phyloP scores from a whole-genome alignment of 208 protist genomes.

The Acanthamoeba divionensis region DNA sequence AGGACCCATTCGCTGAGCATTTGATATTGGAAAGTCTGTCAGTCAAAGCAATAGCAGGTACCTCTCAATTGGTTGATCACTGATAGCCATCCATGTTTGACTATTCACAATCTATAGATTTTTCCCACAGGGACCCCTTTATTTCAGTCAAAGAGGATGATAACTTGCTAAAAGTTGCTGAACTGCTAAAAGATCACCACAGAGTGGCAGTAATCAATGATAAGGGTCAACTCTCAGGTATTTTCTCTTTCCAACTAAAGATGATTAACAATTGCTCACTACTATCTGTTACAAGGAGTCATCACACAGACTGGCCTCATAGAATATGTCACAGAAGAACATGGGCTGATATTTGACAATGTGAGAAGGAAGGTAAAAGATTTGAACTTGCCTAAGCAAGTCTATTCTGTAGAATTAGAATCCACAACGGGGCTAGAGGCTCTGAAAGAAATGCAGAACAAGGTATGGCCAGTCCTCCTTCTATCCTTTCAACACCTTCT shows the following conservation, averaged over 20 bases:
- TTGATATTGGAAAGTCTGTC: background rate
- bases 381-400: background rate
- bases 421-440: background rate
- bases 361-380: background rate
- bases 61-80: background rate
- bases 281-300: no score
- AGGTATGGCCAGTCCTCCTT: background rate
- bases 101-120: no score
- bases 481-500: background rate
- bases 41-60: background rate
- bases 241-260: no score
- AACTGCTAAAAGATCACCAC: background rate
- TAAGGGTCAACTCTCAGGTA: background rate
- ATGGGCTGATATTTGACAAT: background rate
- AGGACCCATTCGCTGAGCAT: background rate
- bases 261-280: no score
- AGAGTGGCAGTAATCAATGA: background rate
- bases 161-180: background rate
- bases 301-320: background rate
- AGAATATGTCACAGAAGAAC: background rate
- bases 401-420: background rate
- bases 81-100: no score
- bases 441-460: background rate
- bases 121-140: conserved; percentile 16
- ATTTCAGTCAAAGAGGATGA: background rate